phyloP scores from a whole-genome alignment of 169 alveolate species.

The Miamiensis avidus region DNA sequence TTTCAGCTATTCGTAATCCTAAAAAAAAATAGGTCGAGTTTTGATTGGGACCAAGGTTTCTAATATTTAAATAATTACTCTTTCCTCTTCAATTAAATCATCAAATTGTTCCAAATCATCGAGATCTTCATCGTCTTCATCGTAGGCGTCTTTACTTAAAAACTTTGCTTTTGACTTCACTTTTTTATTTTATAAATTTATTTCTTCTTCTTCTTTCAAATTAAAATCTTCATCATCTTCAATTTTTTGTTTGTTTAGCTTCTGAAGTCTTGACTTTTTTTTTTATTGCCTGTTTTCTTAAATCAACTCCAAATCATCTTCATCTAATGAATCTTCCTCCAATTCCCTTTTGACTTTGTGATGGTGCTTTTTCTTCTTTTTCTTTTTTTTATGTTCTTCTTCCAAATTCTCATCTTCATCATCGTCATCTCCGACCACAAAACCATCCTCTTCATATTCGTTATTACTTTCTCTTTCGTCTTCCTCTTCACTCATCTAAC shows the following conservation, averaged over 20 bases:
- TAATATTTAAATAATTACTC: no score
- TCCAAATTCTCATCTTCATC: conserved; percentile 1
- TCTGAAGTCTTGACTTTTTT: background rate
- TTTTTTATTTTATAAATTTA: no score
- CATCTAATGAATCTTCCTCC: conserved; percentile 7
- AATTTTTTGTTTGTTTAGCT: conserved; percentile 6
- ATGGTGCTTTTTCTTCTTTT: background rate
- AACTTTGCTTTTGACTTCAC: background rate
- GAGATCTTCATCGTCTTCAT: background rate
- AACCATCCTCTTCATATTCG: conserved; percentile 44
- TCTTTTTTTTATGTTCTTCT: conserved; percentile 3
- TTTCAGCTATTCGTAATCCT: background rate
- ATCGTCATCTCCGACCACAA: conserved; percentile 33
- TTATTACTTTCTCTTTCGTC: conserved; percentile 49
- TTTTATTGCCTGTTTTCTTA: background rate
- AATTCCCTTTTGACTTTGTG: background rate
- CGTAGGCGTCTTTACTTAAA: background rate
- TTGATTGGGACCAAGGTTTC: no score
- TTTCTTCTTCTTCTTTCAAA: background rate
- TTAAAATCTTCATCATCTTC: conserved; percentile 10
- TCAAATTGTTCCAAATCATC: background rate
- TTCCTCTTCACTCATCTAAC: conserved; percentile 31
- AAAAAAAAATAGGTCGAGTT: background rate
- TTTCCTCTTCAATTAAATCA: background rate
- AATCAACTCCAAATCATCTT: conserved; percentile 10